phyloP scores from a whole-genome alignment of 2,329 filamentous ascomycete species.

The Xylariaceae sp. region DNA sequence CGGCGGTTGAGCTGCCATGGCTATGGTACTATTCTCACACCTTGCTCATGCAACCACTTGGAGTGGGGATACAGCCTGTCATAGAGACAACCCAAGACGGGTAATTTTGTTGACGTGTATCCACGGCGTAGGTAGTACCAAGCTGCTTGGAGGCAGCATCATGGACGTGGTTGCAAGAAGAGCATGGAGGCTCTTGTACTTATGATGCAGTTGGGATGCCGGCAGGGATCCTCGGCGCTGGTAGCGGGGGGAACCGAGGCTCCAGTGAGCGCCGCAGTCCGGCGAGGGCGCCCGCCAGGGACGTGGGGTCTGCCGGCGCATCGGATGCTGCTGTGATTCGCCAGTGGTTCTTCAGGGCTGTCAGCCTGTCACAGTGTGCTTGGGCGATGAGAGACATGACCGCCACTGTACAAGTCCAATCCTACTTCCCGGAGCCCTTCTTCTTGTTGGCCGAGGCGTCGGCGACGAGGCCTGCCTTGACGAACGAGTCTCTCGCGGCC shows the following conservation, averaged over 20 bases:
- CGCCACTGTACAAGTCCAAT: neutral
- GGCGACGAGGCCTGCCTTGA: constrained; percentile 64
- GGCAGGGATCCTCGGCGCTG: constrained; percentile 2
- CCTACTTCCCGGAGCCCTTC: constrained; percentile 28
- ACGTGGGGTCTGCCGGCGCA: constrained; percentile 2
- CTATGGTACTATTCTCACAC: neutral
- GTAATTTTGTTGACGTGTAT: too few species aligned
- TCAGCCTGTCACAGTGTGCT: too few species aligned
- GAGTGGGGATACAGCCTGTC: too few species aligned
- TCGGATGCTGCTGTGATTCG: neutral
- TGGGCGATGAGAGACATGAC: too few species aligned
- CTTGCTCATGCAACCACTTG: neutral
- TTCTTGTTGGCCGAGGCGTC: constrained; percentile 39
- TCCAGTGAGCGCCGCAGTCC: neutral
- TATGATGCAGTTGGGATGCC: too few species aligned
- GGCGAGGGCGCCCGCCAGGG: neutral
- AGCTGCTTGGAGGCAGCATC: too few species aligned
- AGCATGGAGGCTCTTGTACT: too few species aligned
- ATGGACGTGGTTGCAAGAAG: too few species aligned
- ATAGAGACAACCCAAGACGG: too few species aligned
- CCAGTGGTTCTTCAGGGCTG: too few species aligned
- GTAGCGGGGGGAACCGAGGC: constrained; percentile 16
- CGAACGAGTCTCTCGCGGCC: constrained; percentile 74
- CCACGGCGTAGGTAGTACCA: too few species aligned
- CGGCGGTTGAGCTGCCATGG: constrained; percentile 32